phyloP scores from a whole-genome alignment of 257 asterid genomes.

The Nicotiana tabacum region DNA sequence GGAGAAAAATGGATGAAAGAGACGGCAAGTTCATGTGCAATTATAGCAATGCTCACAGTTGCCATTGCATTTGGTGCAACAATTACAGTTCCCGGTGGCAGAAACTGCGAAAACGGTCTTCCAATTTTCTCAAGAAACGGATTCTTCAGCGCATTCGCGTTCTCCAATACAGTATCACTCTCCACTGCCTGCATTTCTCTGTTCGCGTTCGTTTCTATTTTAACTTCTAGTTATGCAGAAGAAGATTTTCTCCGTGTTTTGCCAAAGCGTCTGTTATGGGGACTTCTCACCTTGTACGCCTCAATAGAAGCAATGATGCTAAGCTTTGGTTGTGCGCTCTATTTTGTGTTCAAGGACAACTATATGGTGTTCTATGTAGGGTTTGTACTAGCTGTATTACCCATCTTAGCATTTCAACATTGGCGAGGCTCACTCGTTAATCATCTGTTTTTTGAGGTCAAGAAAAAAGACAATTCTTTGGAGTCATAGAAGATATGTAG shows the following conservation, averaged over 20 bases:
- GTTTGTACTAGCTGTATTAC: background rate
- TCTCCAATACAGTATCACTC: slow-evolving; percentile 31
- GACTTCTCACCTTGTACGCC: slow-evolving; percentile 26
- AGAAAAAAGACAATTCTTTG: background rate
- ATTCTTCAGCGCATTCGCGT: slow-evolving; percentile 20
- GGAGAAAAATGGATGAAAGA: slow-evolving; percentile 46
- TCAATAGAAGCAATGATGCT: slow-evolving; percentile 32
- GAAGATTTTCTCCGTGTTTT: slow-evolving; percentile 27
- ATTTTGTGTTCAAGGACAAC: slow-evolving; percentile 24
- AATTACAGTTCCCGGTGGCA: slow-evolving; percentile 36
- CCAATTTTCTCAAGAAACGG: slow-evolving; percentile 14
- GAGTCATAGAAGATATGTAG: background rate
- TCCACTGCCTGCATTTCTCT: slow-evolving; percentile 33
- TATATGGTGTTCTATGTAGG: background rate
- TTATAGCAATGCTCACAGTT: slow-evolving; percentile 32
- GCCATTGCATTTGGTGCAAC: slow-evolving; percentile 38
- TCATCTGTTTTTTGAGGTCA: background rate
- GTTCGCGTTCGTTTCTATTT: slow-evolving; percentile 32
- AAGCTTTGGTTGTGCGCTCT: slow-evolving; percentile 29
- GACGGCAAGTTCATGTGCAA: slow-evolving; percentile 32
- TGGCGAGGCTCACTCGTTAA: background rate
- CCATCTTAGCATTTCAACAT: slow-evolving; percentile 1
- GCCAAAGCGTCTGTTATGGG: slow-evolving; percentile 27
- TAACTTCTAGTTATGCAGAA: slow-evolving; percentile 32
- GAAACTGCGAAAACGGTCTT: slow-evolving; percentile 18